These are phyloP conservation scores for Striga hermonthica DNA, from an alignment of 305 asterid genomes.

Conservation along the genomic window DNA sequence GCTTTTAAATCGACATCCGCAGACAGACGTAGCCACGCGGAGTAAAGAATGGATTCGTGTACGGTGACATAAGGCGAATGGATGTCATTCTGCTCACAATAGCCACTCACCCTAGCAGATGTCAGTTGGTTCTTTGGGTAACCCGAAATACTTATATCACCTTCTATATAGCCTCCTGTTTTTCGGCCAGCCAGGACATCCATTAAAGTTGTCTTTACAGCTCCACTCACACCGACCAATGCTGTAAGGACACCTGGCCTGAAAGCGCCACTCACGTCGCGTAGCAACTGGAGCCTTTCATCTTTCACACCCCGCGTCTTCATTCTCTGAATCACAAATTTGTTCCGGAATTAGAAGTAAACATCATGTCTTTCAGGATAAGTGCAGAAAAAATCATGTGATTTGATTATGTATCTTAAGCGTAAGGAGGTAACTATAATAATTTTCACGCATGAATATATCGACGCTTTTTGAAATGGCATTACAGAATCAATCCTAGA, in stretches of 20 bases:
- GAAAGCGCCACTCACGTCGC: constrained; percentile 80
- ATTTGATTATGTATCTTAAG: too few species aligned
- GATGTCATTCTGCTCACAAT: constrained; percentile 87
- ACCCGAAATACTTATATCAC: constrained; percentile 70
- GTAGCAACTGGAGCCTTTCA: constrained; percentile 59
- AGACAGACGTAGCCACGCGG: constrained; percentile 88
- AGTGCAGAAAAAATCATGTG: background rate
- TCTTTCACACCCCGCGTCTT: constrained; percentile 59
- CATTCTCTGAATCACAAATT: constrained; percentile 63
- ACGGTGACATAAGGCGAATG: constrained; percentile 86
- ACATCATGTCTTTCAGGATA: background rate
- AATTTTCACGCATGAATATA: background rate
- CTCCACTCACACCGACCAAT: constrained; percentile 86
- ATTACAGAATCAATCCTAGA: too few species aligned
- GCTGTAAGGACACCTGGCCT: constrained; percentile 86
- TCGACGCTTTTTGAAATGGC: background rate
- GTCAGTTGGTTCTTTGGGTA: constrained; percentile 76
- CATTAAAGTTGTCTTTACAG: constrained; percentile 93
- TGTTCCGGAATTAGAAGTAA: constrained; percentile 26
- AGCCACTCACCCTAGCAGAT: constrained; percentile 84
- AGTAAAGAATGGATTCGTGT: constrained; percentile 74
- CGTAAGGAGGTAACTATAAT: too few species aligned
- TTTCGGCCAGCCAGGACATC: constrained; percentile 89
- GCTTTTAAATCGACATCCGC: constrained; percentile 61
- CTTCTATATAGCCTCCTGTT: constrained; percentile 82